Base-by-base conservation (phyloP, 805 yeast genomes). In the Maudiozyma turicensis region DNA sequence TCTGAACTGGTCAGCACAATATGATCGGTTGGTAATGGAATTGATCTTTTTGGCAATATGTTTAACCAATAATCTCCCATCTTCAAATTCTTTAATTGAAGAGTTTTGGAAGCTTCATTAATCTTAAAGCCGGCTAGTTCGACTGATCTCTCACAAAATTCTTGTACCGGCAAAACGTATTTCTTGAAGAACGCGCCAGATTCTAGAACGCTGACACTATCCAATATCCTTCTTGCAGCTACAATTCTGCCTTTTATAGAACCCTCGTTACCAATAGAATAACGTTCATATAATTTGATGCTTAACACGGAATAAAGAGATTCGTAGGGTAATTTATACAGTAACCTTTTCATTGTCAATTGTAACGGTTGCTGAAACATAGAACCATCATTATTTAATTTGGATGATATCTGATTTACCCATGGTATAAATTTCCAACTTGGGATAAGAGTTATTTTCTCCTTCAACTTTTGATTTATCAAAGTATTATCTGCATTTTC, bases 371-470 rank as follows among this genome's bases (percentile, higher is more conserved):
- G 59, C 58, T 86, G 95, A 56, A 88, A 89, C 0, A 57, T 59
- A 1, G 73, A 61, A 0, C 55, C 47, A 8, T 77, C 84, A 35
- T 66, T 67, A 0, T 77, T 67, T 13, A 90, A 59, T 48, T 93
- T 71, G 0, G 97, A 86, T 3, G 86, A 72, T 43, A 90, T 72
- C 60, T 90, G 98, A 51, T 84, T 82, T 37, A 82, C 72, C 96
- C 97, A 90, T 0, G 88, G 77, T 5, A 86, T 71, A 47, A 88
- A 77, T 55, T 82, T 82, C 58, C 72, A 70, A 11, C 76, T 71
- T 0, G 95, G 84, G 15, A 86, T 65, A 0, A 46, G 44, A 0
- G 58, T 46, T 2, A 83, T 58, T 5, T 69, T 66, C 2, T 60
- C 55, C 11, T 58, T 57, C 8, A 85, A 68, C 8, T 66, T 55